Conservation (phyloP, 2,329 filamentous ascomycete species). For the Botrytis deweyae region DNA sequence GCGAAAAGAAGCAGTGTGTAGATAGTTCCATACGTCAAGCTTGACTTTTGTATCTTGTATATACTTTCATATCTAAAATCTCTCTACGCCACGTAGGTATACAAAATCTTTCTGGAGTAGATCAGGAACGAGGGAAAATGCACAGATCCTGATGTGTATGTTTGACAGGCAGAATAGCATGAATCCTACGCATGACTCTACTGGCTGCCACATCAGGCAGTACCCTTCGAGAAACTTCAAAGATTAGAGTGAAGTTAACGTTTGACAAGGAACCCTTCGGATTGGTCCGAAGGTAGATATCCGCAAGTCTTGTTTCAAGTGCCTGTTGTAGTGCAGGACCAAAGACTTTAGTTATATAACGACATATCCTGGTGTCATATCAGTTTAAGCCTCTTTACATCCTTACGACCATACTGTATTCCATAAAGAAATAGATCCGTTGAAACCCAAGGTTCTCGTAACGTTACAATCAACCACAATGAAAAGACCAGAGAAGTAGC, state of each 20-base stretch:
- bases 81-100: not conserved
- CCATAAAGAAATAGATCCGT: not conserved
- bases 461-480: not conserved
- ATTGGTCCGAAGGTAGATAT: not conserved
- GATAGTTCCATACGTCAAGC: not conserved
- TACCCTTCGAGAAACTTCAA: not conserved
- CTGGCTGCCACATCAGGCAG: not conserved
- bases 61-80: not conserved
- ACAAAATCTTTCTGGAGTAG: not conserved
- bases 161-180: not conserved
- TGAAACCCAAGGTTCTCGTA: not conserved
- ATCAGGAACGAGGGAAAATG: not conserved
- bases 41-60: not conserved
- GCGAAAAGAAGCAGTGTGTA: not conserved
- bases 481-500: not conserved
- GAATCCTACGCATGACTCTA: not conserved
- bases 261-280: not conserved
- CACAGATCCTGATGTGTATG: not conserved
- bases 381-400: not conserved
- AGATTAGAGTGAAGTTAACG: not conserved
- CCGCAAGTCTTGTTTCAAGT: not conserved
- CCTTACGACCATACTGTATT: not conserved
- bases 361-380: not conserved
- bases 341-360: not conserved
- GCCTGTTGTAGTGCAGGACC: not conserved